A percentile compares a stretch with the other conserved stretches of the same genome.
phyloP scores from a whole-genome alignment of 192 early-diverging fungal genomes.

The Rhizoclosmatium globosum region DNA sequence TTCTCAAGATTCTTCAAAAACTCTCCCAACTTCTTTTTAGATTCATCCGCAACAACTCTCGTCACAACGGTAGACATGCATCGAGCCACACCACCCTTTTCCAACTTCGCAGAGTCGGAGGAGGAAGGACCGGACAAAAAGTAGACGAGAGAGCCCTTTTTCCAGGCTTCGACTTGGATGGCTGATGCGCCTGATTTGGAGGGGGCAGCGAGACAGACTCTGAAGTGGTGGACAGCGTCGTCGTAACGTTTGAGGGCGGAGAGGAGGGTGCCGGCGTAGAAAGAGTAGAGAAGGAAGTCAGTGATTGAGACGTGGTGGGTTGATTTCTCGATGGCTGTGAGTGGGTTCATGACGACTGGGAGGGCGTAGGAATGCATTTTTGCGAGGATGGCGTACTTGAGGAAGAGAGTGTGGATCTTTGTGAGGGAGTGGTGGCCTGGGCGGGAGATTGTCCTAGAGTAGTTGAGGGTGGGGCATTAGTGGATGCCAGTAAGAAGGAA shows the following conservation, averaged over 20 bases:
- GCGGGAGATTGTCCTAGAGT: too few relatives aligned
- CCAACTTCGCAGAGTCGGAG: background rate
- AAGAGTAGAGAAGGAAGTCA: constrained; percentile 77
- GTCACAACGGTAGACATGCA: background rate
- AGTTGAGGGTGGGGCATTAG: too few relatives aligned
- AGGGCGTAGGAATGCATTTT: constrained; percentile 45
- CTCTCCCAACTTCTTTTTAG: too few relatives aligned
- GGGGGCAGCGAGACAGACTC: constrained; percentile 71
- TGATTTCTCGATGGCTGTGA: background rate
- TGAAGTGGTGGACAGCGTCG: constrained; percentile 68
- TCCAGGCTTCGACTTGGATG: constrained; percentile 81
- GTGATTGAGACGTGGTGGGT: constrained; percentile 42
- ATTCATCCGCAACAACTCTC: too few relatives aligned
- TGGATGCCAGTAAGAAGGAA: too few relatives aligned
- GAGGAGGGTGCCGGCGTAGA: constrained; percentile 81
- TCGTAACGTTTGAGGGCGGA: constrained; percentile 71
- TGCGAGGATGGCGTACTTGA: constrained; percentile 41
- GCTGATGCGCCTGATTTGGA: constrained; percentile 58
- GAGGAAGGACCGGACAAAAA: constrained; percentile 53
- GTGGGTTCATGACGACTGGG: constrained; percentile 23
- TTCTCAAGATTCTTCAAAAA: background rate
- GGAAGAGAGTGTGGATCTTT: constrained; percentile 38
- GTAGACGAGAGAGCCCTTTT: constrained; percentile 71
- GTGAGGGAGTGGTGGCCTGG: constrained; percentile 25
- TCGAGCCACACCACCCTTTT: constrained; percentile 11